Conservation (phyloP, 2,329 filamentous ascomycete species). For the Botryotinia calthae region DNA sequence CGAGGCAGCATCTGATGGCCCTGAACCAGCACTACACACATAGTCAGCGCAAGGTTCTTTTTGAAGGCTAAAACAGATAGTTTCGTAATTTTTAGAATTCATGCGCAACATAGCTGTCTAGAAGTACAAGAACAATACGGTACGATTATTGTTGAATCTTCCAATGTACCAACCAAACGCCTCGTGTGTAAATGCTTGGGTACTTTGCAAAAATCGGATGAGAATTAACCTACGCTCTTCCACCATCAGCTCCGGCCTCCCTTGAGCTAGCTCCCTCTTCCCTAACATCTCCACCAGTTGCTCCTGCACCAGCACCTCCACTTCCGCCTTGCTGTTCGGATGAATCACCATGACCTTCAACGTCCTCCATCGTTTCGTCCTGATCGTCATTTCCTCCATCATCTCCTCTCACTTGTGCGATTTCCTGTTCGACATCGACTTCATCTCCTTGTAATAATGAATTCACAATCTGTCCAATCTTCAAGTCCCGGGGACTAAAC, state of each 20-base stretch:
- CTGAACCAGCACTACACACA: slow-evolving; percentile 55
- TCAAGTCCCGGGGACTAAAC: slow-evolving; percentile 82
- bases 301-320: slow-evolving; percentile 80
- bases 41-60: slow-evolving; percentile 44
- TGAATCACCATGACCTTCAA: slow-evolving; percentile 61
- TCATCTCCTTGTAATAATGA: slow-evolving; percentile 83
- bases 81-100: slow-evolving; percentile 29
- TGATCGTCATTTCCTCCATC: slow-evolving; percentile 57
- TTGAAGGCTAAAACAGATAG: slow-evolving; percentile 15
- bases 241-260: slow-evolving; percentile 93
- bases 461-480: slow-evolving; percentile 86
- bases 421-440: slow-evolving; percentile 71
- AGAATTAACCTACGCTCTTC: slow-evolving; percentile 90
- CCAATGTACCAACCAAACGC: slow-evolving; percentile 36
- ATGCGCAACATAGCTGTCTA: slow-evolving; percentile 37
- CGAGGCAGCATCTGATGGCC: slow-evolving; percentile 64
- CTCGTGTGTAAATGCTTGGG: slow-evolving; percentile 33
- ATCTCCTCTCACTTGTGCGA: slow-evolving; percentile 59
- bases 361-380: slow-evolving; percentile 77
- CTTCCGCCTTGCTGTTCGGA: slow-evolving; percentile 59
- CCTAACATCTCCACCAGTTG: slow-evolving; percentile 86
- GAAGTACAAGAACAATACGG: slow-evolving; percentile 35
- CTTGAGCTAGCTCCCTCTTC: slow-evolving; percentile 85
- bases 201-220: slow-evolving; percentile 31
- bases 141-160: slow-evolving; percentile 25